Percentiles rank a stretch among this genome's conserved stretches.
Evolutionary conservation across 2,329 filamentous ascomycete genomes (phyloP).

Genomic region (Tolypocladium tundrense): DNA sequence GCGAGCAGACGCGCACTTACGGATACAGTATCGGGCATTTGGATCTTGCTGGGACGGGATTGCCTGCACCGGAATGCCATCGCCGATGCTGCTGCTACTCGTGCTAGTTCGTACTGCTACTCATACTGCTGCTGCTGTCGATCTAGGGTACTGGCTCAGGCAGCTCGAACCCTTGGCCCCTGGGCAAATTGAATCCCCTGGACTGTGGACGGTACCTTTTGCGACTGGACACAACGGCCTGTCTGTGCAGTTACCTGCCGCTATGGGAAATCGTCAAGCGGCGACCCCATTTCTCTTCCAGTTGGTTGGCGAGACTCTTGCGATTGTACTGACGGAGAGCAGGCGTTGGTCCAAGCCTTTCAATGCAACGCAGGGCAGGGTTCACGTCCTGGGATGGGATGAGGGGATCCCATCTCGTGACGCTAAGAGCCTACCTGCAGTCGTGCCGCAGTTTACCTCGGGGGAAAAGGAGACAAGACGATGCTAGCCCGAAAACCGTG

Average conservation of each 20-base stretch:
- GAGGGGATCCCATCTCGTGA: slow-evolving; percentile 3
- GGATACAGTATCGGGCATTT: neutral
- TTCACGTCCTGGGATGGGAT: slow-evolving; percentile 3
- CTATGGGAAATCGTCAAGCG: slow-evolving; percentile 2
- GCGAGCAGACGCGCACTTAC: neutral
- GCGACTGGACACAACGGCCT: neutral
- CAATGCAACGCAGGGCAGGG: slow-evolving; percentile 7
- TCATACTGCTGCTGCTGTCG: neutral
- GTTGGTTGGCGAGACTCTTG: slow-evolving; percentile 1
- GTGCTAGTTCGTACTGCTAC: neutral
- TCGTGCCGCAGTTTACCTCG: neutral
- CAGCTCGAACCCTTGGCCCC: neutral
- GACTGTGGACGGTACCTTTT: slow-evolving; percentile 4
- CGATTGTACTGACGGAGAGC: slow-evolving; percentile 1
- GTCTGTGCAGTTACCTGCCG: slow-evolving; percentile 3
- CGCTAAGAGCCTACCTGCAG: slow-evolving; percentile 3
- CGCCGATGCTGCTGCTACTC: neutral
- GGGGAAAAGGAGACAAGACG: neutral
- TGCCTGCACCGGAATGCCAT: slow-evolving; percentile 1
- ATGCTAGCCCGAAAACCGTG: slow-evolving; percentile 2
- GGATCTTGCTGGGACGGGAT: neutral
- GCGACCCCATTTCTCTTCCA: slow-evolving; percentile 1
- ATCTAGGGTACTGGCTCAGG: neutral
- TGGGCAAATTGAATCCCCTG: neutral
- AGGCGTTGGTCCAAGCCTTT: slow-evolving; percentile 5